phyloP scores from a whole-genome alignment of 192 early-diverging fungal genomes.

The Coemansia javaensis region DNA sequence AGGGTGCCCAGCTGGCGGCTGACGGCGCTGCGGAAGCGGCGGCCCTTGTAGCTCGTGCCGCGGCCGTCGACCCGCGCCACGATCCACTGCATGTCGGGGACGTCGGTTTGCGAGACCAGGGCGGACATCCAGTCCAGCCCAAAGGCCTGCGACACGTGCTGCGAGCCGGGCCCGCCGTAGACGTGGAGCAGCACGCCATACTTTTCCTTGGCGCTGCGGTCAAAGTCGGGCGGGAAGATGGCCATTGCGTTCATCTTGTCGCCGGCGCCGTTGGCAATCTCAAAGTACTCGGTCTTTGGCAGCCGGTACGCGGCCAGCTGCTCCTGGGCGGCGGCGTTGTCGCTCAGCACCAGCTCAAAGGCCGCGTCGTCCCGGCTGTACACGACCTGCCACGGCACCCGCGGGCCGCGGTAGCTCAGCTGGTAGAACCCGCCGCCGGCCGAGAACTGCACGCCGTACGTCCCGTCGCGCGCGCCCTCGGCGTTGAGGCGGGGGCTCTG shows the following conservation, averaged over 20 bases:
- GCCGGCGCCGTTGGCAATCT: slow-evolving; percentile 45
- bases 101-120: slow-evolving; percentile 54
- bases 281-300: slow-evolving; percentile 52
- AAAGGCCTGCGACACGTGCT: slow-evolving; percentile 65
- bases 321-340: slow-evolving; percentile 52
- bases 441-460: slow-evolving; percentile 70
- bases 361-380: slow-evolving; percentile 50
- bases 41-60: slow-evolving; percentile 84
- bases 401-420: slow-evolving; percentile 78
- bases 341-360: slow-evolving; percentile 55
- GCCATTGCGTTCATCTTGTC: slow-evolving; percentile 75
- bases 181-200: slow-evolving; percentile 87
- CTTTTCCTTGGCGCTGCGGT: slow-evolving; percentile 55
- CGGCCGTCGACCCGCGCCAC: slow-evolving; percentile 79
- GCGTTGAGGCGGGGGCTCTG: slow-evolving; percentile 15
- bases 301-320: slow-evolving; percentile 55
- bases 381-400: slow-evolving; percentile 72
- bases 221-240: slow-evolving; percentile 74
- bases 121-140: slow-evolving; percentile 68
- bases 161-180: slow-evolving; percentile 89
- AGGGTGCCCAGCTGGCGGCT: slow-evolving; percentile 71
- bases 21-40: slow-evolving; percentile 72
- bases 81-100: slow-evolving; percentile 59
- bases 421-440: slow-evolving; percentile 66
- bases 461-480: slow-evolving; percentile 20